Percentiles rank a stretch among this genome's conserved stretches.
These are phyloP conservation scores for Vicia villosa DNA, from an alignment of 306 rosid species.

Conservation along the genomic window DNA sequence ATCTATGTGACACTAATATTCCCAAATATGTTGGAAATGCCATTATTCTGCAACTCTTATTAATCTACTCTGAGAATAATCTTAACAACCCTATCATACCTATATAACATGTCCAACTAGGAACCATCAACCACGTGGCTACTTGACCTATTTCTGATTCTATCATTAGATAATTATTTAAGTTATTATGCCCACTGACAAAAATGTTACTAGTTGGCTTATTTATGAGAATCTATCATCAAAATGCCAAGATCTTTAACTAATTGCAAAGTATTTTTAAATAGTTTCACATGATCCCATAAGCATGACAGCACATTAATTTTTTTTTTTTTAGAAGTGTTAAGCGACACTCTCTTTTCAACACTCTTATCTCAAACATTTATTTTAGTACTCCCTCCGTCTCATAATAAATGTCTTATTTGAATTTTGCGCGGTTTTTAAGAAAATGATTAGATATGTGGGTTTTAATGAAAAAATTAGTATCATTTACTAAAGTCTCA, in stretches of 20 bases:
- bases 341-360: too few relatives aligned
- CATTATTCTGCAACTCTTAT: constrained; percentile 28
- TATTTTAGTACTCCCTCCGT: too few relatives aligned
- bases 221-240: constrained; percentile 43
- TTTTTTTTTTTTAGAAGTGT: too few relatives aligned
- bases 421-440: too few relatives aligned
- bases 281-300: constrained; percentile 60
- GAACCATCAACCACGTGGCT: constrained; percentile 56
- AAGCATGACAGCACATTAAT: constrained; percentile 38
- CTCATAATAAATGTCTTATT: too few relatives aligned
- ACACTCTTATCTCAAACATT: too few relatives aligned
- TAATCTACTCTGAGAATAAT: neutral
- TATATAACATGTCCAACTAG: constrained; percentile 28
- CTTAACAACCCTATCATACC: constrained; percentile 37
- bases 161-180: constrained; percentile 34
- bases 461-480: too few relatives aligned
- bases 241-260: constrained; percentile 54
- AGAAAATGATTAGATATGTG: too few relatives aligned
- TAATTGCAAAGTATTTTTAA: constrained; percentile 31
- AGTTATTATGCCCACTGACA: constrained; percentile 28
- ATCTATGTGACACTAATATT: constrained; percentile 34
- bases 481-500: too few relatives aligned
- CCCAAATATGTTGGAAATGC: constrained; percentile 44
- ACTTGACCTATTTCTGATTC: constrained; percentile 37
- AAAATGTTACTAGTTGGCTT: constrained; percentile 47